Evolutionary conservation across 805 yeast species (phyloP), one percentile per base, ranked within the genome.

Genomic region (Starmerella geochares): DNA sequence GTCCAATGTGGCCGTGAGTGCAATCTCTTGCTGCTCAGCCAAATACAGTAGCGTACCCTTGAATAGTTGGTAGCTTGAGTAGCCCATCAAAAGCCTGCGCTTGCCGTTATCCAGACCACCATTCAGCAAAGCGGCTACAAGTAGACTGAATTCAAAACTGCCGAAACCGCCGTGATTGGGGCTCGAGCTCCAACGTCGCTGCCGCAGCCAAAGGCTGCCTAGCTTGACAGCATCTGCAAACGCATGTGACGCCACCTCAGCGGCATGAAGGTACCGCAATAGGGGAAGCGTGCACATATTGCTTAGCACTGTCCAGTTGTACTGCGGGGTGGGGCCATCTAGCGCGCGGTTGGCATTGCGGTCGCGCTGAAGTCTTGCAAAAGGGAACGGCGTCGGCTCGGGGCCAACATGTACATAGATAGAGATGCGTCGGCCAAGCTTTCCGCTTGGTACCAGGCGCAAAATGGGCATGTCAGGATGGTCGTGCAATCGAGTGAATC

Each of bases 11-110:
- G 52, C 48, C 7, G 29, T 44, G 5, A 50, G 46, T 0, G 47
- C 39, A 16, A 47, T 44, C 4, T 44, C 31, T 2, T n/a, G 35
- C 14, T 25, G 14, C 31, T 84, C 77, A 2, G 96, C 94, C 53
- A 90, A 63, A 61, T 83, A 88, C 59, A 79, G 79, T 50, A 92
- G 73, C 1, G 85, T 79, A 62, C 94, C 96, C 63, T 86, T 88
- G 71, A 92, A 92, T 46, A 92, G 70, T 68, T 92, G 98, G 63
- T 87, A 92, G 20, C 94, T 82, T 3, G 95, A 86, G 65, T 83
- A 90, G 0, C 97, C 98, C 58, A 81, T 82, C 33, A 87, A 65
- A 49, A 92, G 71, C 21, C 86, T 80, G 60, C 80, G 83, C 59
- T 81, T 82, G 13, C 94, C 92, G 56, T 72, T 73, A 6, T 69